These are phyloP conservation scores for Calonectria leucothoes DNA, from an alignment of 2,329 filamentous ascomycete species.

Conservation along the genomic window DNA sequence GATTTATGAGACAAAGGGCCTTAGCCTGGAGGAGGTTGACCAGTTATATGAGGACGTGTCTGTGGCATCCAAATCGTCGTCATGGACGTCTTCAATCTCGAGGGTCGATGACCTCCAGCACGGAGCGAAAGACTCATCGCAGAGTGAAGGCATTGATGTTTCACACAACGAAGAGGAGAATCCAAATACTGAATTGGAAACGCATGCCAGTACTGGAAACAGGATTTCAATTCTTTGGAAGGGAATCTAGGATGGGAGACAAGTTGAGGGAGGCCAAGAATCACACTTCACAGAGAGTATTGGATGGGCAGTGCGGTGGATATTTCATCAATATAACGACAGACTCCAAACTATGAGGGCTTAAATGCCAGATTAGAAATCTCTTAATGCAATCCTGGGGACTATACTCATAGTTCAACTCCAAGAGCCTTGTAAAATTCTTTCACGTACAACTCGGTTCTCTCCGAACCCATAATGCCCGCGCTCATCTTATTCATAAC, in stretches of 20 bases:
- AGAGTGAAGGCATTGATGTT: background rate
- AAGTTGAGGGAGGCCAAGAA: background rate
- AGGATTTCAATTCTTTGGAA: background rate
- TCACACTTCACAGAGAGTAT: background rate
- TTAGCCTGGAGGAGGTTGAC: background rate
- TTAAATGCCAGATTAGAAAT: background rate
- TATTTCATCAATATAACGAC: background rate
- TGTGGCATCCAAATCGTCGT: background rate
- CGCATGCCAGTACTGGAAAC: background rate
- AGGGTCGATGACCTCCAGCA: background rate
- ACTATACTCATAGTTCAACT: background rate
- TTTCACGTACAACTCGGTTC: background rate
- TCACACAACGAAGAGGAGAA: background rate
- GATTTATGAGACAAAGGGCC: background rate
- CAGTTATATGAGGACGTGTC: background rate
- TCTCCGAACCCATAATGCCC: background rate
- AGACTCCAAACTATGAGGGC: background rate
- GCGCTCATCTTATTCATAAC: slow-evolving; percentile 57
- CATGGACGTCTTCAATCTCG: background rate
- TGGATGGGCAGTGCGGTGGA: background rate
- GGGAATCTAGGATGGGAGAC: background rate
- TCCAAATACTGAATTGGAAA: too few species aligned
- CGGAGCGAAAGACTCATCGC: background rate
- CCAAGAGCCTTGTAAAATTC: slow-evolving; percentile 1
- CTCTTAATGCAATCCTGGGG: background rate